phyloP scores from a whole-genome alignment of 768 basidiomycete species.

The Kwoniella dejecticola region DNA sequence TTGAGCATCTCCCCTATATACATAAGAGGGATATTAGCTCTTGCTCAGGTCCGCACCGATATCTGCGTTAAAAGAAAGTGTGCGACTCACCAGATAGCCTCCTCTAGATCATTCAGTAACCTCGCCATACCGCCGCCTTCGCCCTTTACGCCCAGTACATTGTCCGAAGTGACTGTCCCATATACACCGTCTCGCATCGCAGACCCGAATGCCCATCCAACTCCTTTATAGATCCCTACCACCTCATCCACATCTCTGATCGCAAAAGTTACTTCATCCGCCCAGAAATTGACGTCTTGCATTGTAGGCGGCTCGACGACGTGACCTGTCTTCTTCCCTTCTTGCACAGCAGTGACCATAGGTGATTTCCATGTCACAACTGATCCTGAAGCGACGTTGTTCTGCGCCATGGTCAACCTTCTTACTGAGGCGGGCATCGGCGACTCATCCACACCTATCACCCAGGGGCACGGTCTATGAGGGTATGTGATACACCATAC shows the following conservation, averaged over 20 bases:
- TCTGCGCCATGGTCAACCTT: constrained; percentile 5
- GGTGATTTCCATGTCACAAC: constrained; percentile 25
- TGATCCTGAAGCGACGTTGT: neutral
- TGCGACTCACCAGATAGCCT: constrained; percentile 38
- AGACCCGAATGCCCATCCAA: constrained; percentile 34
- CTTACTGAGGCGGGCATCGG: constrained; percentile 15
- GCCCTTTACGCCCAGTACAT: constrained; percentile 26
- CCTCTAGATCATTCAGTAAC: constrained; percentile 47
- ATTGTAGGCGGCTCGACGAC: constrained; percentile 22
- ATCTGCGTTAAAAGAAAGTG: neutral
- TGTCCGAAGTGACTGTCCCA: constrained; percentile 30
- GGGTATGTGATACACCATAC: constrained; percentile 34
- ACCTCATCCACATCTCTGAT: constrained; percentile 42
- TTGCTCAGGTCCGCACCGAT: neutral
- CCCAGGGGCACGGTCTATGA: constrained; percentile 36
- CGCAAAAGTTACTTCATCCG: constrained; percentile 35
- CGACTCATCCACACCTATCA: constrained; percentile 10
- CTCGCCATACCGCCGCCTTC: constrained; percentile 36
- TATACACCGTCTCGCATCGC: constrained; percentile 35
- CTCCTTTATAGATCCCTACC: constrained; percentile 44
- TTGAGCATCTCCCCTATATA: constrained; percentile 40
- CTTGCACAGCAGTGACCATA: constrained; percentile 39
- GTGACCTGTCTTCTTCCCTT: constrained; percentile 30
- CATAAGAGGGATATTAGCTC: too few species aligned
- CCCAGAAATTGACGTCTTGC: constrained; percentile 36